phyloP scores from a whole-genome alignment of 2,329 filamentous ascomycete genomes.

The Fusarium praegraminearum region DNA sequence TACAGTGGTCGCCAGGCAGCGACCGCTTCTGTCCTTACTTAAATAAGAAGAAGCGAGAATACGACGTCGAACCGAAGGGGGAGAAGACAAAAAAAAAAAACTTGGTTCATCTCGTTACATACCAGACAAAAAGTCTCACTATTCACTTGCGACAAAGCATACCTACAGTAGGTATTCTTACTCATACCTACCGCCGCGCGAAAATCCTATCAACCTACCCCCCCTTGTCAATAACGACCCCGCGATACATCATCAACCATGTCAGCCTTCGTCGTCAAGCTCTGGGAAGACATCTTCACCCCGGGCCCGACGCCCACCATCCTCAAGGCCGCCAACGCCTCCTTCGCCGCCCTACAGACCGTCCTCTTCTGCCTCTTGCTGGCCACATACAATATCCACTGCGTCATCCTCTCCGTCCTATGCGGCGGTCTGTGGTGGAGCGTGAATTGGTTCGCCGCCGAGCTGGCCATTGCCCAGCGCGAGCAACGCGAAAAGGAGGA shows the following conservation, averaged over 20 bases:
- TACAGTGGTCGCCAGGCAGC: constrained; percentile 44
- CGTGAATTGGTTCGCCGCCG: constrained; percentile 96
- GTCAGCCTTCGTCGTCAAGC: constrained; percentile 75
- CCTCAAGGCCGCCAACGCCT: constrained; percentile 87
- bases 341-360: constrained; percentile 86
- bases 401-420: constrained; percentile 82
- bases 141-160: constrained; percentile 12
- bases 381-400: constrained; percentile 89
- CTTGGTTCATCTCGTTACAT: not conserved
- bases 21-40: constrained; percentile 31
- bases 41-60: constrained; percentile 21
- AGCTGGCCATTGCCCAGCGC: constrained; percentile 61
- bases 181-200: not conserved
- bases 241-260: constrained; percentile 54
- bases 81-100: not conserved
- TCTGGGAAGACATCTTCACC: constrained; percentile 94
- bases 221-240: constrained; percentile 22
- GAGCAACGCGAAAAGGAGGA: constrained; percentile 57
- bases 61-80: constrained; percentile 19
- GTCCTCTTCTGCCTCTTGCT: constrained; percentile 81
- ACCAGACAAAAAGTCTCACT: constrained; percentile 6
- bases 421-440: constrained; percentile 88
- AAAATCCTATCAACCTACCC: constrained; percentile 9
- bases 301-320: constrained; percentile 90
- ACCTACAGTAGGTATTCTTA: not conserved